Evolutionary conservation across 2,329 filamentous ascomycete genomes (phyloP).

Genomic region (Trichoderma pleuroti): DNA sequence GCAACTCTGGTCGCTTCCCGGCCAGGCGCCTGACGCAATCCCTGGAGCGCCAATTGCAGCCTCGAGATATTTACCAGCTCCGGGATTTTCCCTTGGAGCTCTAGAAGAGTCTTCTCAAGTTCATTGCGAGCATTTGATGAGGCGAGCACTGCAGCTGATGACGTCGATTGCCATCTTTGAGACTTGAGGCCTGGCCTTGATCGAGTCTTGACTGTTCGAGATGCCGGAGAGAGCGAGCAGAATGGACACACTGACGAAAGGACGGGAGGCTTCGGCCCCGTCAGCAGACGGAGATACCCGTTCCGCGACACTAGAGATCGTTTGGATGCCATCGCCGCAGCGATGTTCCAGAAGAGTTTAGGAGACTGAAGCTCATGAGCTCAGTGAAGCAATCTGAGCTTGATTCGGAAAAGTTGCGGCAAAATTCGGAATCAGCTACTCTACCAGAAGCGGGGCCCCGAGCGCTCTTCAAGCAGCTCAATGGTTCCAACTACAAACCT

Average conservation of each 20-base stretch:
- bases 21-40: conserved; percentile 55
- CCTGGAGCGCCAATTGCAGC: conserved; percentile 66
- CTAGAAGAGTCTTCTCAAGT: conserved; percentile 56
- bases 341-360: neutral
- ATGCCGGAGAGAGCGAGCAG: conserved; percentile 29
- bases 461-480: neutral
- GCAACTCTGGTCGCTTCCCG: conserved; percentile 58
- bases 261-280: conserved; percentile 20
- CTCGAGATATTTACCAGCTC: conserved; percentile 65
- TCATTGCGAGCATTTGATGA: conserved; percentile 43
- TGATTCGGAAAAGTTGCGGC: conserved; percentile 20
- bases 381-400: conserved; percentile 13
- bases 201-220: conserved; percentile 22
- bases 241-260: conserved; percentile 31
- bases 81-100: conserved; percentile 59
- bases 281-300: conserved; percentile 29
- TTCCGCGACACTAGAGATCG: conserved; percentile 29
- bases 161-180: conserved; percentile 31
- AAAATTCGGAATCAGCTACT: conserved; percentile 17
- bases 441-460: neutral
- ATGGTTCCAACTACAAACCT: neutral
- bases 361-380: neutral
- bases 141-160: conserved; percentile 25
- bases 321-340: conserved; percentile 30
- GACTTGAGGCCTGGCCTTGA: conserved; percentile 24